Evolutionary conservation across 495 filamentous ascomycete genomes (phyloP), one percentile per base, ranked within the genome.

Genomic region (Hapsidospora chrysogenum): DNA sequence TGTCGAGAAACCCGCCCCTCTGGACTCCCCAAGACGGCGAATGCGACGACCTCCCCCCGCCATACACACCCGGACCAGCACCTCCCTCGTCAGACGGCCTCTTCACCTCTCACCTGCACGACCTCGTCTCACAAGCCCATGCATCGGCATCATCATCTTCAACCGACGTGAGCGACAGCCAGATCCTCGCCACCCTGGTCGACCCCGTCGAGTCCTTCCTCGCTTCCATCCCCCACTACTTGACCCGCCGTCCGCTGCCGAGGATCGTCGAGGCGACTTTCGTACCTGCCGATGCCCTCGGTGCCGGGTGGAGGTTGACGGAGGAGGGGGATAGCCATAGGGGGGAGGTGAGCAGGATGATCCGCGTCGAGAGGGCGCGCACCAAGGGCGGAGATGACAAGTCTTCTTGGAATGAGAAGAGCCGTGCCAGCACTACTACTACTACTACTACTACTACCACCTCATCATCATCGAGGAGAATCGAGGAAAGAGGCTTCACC

Each of bases 121-220:
- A 32, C 16, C 16, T 19, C 30, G n/a, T 3, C 17, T 10, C 16
- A 32, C n/a, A n/a, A n/a, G n/a, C n/a, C 9, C n/a, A 32, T 18
- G 4, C 30, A 9, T 16, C 11, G 9, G 10, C 15, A 17, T 14
- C 3, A 19, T 17, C 30, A 18, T 18, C 14, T 18, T 19, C 30
- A 32, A 18, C 30, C 7, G 30, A 32, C 8, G 30, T 18, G 5
- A 16, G 16, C 4, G 30, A 32, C 7, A 32, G 30, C 30, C 15
- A 50, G 11, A 29, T 58, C 7, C 47, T 58, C 34, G 43, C 53
- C 3, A 43, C 41, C 14, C 35, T 62, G 1, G 41, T 57, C 1
- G 58, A 59, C 9, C 40, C 46, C 23, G 41, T 66, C 31, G 51
- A 61, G 28, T 29, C 41, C 18, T 62, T 66, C 37, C 35, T 66